Base-by-base conservation (phyloP, 352 stramenopile species). In the Elongisporangium undulatum region DNA sequence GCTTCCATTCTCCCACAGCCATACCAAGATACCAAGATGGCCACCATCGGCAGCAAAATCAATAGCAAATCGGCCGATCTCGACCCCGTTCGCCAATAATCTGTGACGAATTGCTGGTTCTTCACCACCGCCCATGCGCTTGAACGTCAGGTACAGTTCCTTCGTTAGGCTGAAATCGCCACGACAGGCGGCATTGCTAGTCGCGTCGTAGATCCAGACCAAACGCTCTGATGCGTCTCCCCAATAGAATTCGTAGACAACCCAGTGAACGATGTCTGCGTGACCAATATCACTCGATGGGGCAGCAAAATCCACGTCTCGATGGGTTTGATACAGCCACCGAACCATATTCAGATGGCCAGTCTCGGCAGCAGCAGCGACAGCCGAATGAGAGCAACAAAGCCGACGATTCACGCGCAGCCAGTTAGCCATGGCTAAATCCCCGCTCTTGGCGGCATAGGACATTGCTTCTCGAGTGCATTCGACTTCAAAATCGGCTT, bases 301-400 rank as follows among this genome's bases (percentile, higher is more conserved):
- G 5, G 8, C 29, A 2, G 29, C 29, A 41, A 41, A 41, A 4
- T 41, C 5, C 29, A 41, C 8, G 29, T 41, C 29, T 15, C 29
- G 9, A 9, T 41, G 13, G 29, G 8, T 6, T 41, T 41, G 19
- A 53, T 87, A 67, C 1, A 89, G 48, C 62, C 74, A 89, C 53
- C 65, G 49, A 1, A 89, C 63, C 12, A 86, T 61, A 1, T 68
- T 26, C 21, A 85, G 48, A 58, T 86, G 72, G 7, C 75, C 75
- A 20, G 76, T 13, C 29, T 41, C 29, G 13, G 29, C 29, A 71
- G 38, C 65, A 75, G 0, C 79, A 79, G 10, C 80, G 75, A 17
- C 73, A 63, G 69, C 87, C 76, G 51, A 89, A 71, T 1, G 77
- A 0, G 74, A 74, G n/a, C 76, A 75, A 0, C 74, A 67, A 23